These are phyloP conservation scores for Malus hybrid DNA, from an alignment of 331 rosid species.

Conservation along the genomic window DNA sequence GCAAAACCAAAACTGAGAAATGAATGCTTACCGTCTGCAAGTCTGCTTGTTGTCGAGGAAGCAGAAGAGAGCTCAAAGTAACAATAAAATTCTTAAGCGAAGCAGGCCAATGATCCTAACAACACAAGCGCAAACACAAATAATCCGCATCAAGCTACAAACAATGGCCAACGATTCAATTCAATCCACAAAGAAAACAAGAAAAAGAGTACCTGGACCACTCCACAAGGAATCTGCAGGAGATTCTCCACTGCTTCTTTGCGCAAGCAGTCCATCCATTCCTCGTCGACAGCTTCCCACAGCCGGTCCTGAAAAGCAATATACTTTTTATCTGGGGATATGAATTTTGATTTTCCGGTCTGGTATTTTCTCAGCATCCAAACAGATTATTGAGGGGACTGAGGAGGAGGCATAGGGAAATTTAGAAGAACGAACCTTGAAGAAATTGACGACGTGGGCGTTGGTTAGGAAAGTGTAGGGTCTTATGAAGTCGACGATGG, in stretches of 20 bases:
- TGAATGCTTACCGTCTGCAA: slow-evolving; percentile 41
- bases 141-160: not conserved
- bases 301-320: slow-evolving; percentile 47
- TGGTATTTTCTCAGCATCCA: not conserved
- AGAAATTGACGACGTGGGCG: slow-evolving; percentile 81
- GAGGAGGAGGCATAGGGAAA: not conserved
- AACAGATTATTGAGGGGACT: not conserved
- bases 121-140: not conserved
- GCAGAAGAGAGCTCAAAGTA: slow-evolving; percentile 54
- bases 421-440: slow-evolving; percentile 33
- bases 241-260: slow-evolving; percentile 53
- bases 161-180: not conserved
- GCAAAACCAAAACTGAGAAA: not conserved
- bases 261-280: slow-evolving; percentile 79
- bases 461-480: slow-evolving; percentile 48
- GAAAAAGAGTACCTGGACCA: slow-evolving; percentile 39
- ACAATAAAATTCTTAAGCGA: slow-evolving; percentile 52
- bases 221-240: slow-evolving; percentile 74
- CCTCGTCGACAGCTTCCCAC: slow-evolving; percentile 66
- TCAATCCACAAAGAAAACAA: not conserved
- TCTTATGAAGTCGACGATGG: slow-evolving; percentile 52
- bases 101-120: slow-evolving; percentile 72
- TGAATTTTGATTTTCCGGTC: not conserved
- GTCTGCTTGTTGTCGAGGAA: slow-evolving; percentile 57
- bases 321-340: not conserved